Conservation (phyloP, 2,329 filamentous ascomycete species). For the Phoma sp. region DNA sequence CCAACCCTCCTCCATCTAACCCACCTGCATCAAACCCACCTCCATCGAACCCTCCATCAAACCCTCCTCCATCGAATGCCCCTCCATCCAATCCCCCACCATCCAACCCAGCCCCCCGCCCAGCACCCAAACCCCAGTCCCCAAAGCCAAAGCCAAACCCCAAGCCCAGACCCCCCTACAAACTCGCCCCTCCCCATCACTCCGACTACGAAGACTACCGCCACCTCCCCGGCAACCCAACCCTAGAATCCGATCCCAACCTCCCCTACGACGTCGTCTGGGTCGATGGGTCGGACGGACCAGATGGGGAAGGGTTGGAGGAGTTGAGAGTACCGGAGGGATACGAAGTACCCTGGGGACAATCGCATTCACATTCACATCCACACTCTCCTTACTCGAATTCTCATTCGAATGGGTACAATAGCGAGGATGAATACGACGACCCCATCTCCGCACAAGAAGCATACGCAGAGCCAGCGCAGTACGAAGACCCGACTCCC, state of each 20-base stretch:
- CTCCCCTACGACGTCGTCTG: slow-evolving; percentile 23
- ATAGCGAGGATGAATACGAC: no score
- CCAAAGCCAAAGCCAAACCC: neutral
- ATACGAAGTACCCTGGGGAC: no score
- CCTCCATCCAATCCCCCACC: neutral
- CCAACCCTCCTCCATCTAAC: neutral
- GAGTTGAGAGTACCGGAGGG: no score
- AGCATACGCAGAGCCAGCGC: neutral
- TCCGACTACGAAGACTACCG: neutral
- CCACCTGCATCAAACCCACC: no score
- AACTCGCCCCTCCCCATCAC: neutral
- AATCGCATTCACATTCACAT: no score
- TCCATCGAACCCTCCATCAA: neutral
- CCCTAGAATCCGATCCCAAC: slow-evolving; percentile 1
- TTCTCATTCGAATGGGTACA: no score
- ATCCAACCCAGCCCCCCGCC: no score
- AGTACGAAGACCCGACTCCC: no score
- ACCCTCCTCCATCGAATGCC: no score
- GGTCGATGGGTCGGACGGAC: slow-evolving; percentile 22
- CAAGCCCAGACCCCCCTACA: neutral
- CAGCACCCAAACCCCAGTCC: neutral
- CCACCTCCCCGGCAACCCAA: slow-evolving; percentile 5
- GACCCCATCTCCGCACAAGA: no score
- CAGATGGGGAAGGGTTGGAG: neutral
- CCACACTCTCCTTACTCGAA: no score